Base-by-base conservation (phyloP, 2,329 filamentous ascomycete genomes). In the Claviceps capensis region DNA sequence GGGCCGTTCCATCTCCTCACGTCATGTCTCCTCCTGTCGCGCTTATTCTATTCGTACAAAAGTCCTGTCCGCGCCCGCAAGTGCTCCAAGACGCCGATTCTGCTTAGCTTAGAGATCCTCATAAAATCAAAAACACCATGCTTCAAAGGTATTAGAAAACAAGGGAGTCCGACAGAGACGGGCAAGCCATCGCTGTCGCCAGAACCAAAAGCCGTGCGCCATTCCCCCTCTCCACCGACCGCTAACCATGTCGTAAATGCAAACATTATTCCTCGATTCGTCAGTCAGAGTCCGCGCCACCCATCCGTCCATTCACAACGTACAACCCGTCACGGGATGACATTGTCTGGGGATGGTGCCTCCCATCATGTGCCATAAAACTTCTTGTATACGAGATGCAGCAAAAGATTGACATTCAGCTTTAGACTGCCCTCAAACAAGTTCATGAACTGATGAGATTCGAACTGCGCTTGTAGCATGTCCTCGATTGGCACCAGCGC, bases 371-470 rank as follows among this genome's bases (percentile, higher is more conserved):
- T 84, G 55, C 81, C 74, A 66, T 98, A 98, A 69, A 98, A 98
- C 77, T 98, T 98, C 79, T 94, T 95, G 76, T 97, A 97, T 60
- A 98, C 79, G 68, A 97, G 75, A 76, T 98, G 93, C 74, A 98
- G 75, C 71, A 98, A 81, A 63, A 98, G 69, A 72, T 98, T 98
- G 63, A 98, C 93, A 68, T 97, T 97, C 63, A 98, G 78, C 69
- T 86, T 84, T 64, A 96, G 76, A 57, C 78, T 79, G 51, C 84
- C 83, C 65, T 94, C 88, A 63, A 98, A 98, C 55, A 97, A 75
- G 63, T 88, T 89, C 81, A 97, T 90, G 67, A 95, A 95, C 70
- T 96, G 89, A 61, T 89, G 87, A 59, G 93, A 89, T 69, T 97
- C 93, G 66, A 96, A 98, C 69, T 98, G 94, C 49, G 93, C 91